Evolutionary conservation across 345 rosid species (phyloP).

Genomic region (Gossypium arboreum): DNA sequence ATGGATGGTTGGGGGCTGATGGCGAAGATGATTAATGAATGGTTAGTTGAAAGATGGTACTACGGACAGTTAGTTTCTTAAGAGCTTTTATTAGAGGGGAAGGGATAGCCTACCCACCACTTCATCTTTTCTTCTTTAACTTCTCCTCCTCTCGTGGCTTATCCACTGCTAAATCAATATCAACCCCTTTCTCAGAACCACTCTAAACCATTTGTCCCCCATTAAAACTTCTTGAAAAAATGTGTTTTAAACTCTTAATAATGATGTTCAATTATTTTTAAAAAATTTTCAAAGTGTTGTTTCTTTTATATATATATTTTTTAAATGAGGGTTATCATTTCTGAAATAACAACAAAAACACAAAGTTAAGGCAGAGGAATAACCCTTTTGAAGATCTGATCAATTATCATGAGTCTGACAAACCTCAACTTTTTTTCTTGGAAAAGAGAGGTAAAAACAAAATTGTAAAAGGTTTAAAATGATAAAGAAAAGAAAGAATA

Average conservation of each 20-base stretch:
- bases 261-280: too few species aligned
- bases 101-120: slow-evolving; percentile 47
- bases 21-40: slow-evolving; percentile 20
- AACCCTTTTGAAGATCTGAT: slow-evolving; percentile 7
- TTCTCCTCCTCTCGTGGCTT: slow-evolving; percentile 68
- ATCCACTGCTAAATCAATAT: slow-evolving; percentile 32
- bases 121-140: not conserved
- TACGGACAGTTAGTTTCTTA: slow-evolving; percentile 27
- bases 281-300: too few species aligned
- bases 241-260: too few species aligned
- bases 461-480: not conserved
- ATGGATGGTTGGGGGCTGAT: slow-evolving; percentile 24
- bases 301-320: too few species aligned
- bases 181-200: not conserved
- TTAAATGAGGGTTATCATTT: too few species aligned
- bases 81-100: slow-evolving; percentile 9
- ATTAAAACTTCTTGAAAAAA: too few species aligned
- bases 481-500: not conserved
- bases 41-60: slow-evolving; percentile 35
- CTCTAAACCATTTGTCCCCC: too few species aligned
- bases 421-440: slow-evolving; percentile 7
- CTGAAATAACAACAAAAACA: not conserved
- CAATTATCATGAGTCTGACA: slow-evolving; percentile 16
- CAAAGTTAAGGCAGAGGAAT: not conserved
- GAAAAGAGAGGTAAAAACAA: slow-evolving; percentile 4